Percentiles rank a stretch among this genome's conserved stretches.
Conservation (phyloP, 805 yeast genomes). For the Lachancea nothofagi region DNA sequence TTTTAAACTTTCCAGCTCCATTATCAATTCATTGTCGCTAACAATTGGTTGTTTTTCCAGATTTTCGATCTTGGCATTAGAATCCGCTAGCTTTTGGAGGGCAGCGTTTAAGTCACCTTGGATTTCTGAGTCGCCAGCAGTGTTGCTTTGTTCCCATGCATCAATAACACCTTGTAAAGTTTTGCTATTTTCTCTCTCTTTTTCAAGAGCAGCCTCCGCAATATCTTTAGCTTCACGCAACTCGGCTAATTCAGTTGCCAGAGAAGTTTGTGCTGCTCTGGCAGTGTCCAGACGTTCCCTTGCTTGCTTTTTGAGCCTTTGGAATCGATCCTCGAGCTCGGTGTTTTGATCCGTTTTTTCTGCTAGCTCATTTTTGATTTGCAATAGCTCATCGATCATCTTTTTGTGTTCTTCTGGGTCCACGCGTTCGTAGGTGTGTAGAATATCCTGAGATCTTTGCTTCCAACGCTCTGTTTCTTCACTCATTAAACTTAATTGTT, state of each 20-base stretch:
- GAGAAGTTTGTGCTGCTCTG: constrained; percentile 33
- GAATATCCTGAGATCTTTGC: constrained; percentile 43
- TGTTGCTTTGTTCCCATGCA: constrained; percentile 4
- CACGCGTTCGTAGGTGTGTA: constrained; percentile 41
- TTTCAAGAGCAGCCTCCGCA: constrained; percentile 25
- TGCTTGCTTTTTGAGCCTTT: constrained; percentile 32
- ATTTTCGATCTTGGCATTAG: constrained; percentile 14
- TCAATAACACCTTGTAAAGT: constrained; percentile 11
- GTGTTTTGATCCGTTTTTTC: constrained; percentile 25
- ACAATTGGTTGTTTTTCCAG: constrained; percentile 9
- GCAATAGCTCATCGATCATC: constrained; percentile 29
- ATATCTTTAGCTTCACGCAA: constrained; percentile 34
- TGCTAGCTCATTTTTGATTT: constrained; percentile 22
- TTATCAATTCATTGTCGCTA: constrained; percentile 10
- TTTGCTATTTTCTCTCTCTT: constrained; percentile 13
- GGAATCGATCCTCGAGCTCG: constrained; percentile 31
- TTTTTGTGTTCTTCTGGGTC: constrained; percentile 43
- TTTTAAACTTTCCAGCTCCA: constrained; percentile 20
- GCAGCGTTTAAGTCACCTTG: constrained; percentile 19
- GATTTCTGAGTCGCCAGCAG: constrained; percentile 1
- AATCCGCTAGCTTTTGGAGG: constrained; percentile 20
- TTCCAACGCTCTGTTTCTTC: constrained; percentile 61
- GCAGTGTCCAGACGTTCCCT: constrained; percentile 32
- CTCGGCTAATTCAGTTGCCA: constrained; percentile 35
- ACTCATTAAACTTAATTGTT: constrained; percentile 41